Evolutionary conservation across 179 eudicot species (phyloP).

Genomic region (Corrigiola litoralis): DNA sequence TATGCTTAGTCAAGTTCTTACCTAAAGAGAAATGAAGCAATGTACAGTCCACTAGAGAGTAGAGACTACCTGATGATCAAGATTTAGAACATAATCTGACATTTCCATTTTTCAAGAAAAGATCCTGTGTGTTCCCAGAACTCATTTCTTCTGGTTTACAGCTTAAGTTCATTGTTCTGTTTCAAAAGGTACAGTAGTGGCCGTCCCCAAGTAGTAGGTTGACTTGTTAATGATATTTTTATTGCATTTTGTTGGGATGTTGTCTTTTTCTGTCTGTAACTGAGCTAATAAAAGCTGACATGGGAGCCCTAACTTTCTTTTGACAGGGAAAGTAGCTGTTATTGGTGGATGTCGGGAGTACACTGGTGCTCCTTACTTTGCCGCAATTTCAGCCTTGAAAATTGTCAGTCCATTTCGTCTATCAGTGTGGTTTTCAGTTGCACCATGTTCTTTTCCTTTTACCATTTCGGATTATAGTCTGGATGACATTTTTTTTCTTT

Average conservation of each 20-base stretch:
- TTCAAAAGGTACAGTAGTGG: too few relatives aligned
- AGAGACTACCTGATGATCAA: too few relatives aligned
- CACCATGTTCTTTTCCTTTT: background rate
- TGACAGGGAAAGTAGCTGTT: slow-evolving; percentile 92
- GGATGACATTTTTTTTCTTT: background rate
- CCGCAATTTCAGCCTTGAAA: slow-evolving; percentile 95
- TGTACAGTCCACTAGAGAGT: too few relatives aligned
- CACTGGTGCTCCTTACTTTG: slow-evolving; percentile 97
- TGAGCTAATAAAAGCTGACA: background rate
- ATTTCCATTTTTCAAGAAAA: too few relatives aligned
- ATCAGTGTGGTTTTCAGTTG: background rate
- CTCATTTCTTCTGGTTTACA: too few relatives aligned
- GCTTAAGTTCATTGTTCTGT: too few relatives aligned
- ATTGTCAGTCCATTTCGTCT: slow-evolving; percentile 52
- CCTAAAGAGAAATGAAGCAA: too few relatives aligned
- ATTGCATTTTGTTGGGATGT: background rate
- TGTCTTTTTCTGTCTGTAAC: background rate
- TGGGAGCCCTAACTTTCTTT: slow-evolving; percentile 12
- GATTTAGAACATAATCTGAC: too few relatives aligned
- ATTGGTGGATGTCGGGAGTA: slow-evolving; percentile 99
- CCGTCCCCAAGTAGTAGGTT: background rate
- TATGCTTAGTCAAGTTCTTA: too few relatives aligned
- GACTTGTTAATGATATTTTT: background rate
- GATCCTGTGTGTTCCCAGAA: too few relatives aligned
- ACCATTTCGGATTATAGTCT: background rate